Evolutionary conservation across 768 basidiomycete genomes (phyloP), one percentile per base, ranked within the genome.

Genomic region (Neoboletus brunneissimus): DNA sequence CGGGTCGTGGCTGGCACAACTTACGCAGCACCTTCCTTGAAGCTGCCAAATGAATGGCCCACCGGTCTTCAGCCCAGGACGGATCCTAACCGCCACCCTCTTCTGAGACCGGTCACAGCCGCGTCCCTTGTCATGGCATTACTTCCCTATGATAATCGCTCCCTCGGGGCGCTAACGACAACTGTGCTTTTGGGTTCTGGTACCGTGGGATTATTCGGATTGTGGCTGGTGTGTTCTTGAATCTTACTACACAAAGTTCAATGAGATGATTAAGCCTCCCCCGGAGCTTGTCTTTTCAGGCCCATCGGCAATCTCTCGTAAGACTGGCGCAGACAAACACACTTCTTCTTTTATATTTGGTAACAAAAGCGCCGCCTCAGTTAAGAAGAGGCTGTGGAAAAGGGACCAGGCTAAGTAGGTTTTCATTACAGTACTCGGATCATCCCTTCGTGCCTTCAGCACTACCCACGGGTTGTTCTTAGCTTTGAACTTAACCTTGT

Each of bases 321-420:
- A 82, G 62, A 91, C 89, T 6, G 91, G 90, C 18, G 86, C 89
- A 20, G 89, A 91, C 73, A 91, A 91, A 65, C 83, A 82, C 58
- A 93, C 89, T 5, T 91, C 89, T 16, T 66, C 84, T 5, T 91
- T 92, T 70, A 74, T 91, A 22, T 93, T 93, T 66, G 83, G 87
- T 3, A 93, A 91, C 75, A 87, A 80, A 61, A 73, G 73, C 45
- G 81, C 86, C 18, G 86, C 87, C 4, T 86, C 84, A 9, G 73
- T 73, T 23, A 80, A 80, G 68, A 88, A 86, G 73, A 85, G 79
- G 70, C 65, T 72, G 53, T 83, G 81, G 82, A 80, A 74, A 67
- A 78, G 69, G 62, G 68, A 75, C 57, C 75, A 76, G 58, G 51
- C 54, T 47, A 58, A 69, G 62, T 59, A 63, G 53, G 41, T 31